Base-by-base conservation (phyloP, 805 yeast genomes). In the Ogataea zsoltii region DNA sequence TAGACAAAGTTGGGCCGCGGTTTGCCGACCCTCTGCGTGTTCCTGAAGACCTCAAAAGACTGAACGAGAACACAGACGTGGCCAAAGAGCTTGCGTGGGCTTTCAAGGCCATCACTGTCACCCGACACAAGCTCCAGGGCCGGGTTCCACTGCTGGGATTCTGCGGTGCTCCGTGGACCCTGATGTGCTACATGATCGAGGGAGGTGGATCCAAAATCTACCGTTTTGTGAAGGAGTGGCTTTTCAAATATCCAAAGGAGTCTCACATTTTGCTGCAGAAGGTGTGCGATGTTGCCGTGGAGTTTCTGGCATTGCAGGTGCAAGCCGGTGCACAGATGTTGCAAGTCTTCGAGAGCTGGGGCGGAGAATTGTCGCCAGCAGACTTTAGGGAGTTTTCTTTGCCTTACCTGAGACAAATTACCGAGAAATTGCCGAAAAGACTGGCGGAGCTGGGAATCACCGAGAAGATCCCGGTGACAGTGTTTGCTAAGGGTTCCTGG, bases 101-200 rank as follows among this genome's bases (percentile, higher is more conserved):
- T 4, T 88, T 88, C 71, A 83, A 86, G 59, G 86, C 97, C n/a
- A 87, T 94, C 55, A 85, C 95, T 3, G 68, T 88, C 53, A 94
- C 99, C n/a, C 79, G 99, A 67, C 74, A 74, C 52, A 88, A 87
- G 60, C 76, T 94, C 49, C 69, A 82, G 33, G 99, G 99, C 41
- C 79, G 96, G 59, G 97, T 91, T 11, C 99, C 99, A 23, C 72
- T 94, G 50, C 75, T 94, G 41, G 99, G 99, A 3, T 94, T 94
- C 69, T 87, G 90, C 55, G 99, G 99, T 44, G 97, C 96, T 7
- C 99, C 99, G 45, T 94, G 97, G 97, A 94, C 99, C 11, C 71
- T 94, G 49, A 75, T 94, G 71, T 96, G 91, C 30, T 94, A 94
- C 70, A 94, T 94, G 97, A 82, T 90, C 49, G 99, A 94, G 69